Percentiles rank a stretch among this genome's conserved stretches.
Conservation (phyloP, 345 rosid species). For the Capsella bursapastoris region DNA sequence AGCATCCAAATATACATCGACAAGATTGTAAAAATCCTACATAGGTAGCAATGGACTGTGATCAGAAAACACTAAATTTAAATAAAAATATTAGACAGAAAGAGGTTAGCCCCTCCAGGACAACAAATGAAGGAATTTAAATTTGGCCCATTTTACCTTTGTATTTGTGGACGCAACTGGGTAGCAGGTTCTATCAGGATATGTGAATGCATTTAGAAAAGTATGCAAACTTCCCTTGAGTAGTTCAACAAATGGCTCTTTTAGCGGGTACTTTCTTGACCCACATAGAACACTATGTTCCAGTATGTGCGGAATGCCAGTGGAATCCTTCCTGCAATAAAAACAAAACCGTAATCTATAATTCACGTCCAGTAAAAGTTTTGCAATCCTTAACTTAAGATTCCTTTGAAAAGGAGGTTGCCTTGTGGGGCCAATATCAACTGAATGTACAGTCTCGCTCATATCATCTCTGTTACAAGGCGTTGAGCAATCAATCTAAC, state of each 20-base stretch:
- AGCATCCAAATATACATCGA: constrained; percentile 96
- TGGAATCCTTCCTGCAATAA: constrained; percentile 85
- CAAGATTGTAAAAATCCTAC: constrained; percentile 96
- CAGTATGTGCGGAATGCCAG: constrained; percentile 97
- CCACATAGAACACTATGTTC: constrained; percentile 98
- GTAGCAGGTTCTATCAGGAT: constrained; percentile 97
- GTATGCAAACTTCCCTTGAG: constrained; percentile 95
- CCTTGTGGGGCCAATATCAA: background rate
- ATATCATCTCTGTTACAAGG: constrained; percentile 1
- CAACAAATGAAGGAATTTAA: background rate
- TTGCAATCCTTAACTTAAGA: background rate
- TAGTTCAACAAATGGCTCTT: constrained; percentile 97
- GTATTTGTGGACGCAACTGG: constrained; percentile 97
- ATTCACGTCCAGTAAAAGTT: background rate
- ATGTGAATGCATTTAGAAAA: constrained; percentile 92
- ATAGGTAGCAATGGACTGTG: constrained; percentile 43
- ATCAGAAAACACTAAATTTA: constrained; percentile 8
- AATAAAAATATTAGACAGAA: constrained; percentile 7
- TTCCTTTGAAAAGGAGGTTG: constrained; percentile 8
- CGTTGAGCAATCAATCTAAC: background rate
- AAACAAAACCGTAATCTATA: constrained; percentile 16
- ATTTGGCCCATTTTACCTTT: constrained; percentile 55
- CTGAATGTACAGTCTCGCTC: constrained; percentile 10
- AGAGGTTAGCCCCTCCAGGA: constrained; percentile 7
- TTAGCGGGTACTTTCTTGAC: constrained; percentile 91